These are phyloP conservation scores for Wickerhamomyces mucosus DNA, from an alignment of 805 yeast genomes.

Conservation along the genomic window DNA sequence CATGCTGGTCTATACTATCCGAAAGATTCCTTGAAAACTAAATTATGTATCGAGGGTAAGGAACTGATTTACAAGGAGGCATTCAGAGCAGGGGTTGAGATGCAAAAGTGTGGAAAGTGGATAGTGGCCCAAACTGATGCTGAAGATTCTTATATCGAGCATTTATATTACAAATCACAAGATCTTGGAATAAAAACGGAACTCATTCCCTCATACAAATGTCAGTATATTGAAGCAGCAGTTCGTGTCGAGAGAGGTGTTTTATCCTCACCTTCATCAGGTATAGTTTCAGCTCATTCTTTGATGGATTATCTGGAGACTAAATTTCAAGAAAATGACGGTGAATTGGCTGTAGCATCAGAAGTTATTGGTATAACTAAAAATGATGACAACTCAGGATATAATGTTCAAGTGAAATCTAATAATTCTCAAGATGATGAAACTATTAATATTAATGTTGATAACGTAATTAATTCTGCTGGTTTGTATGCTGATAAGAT, in stretches of 20 bases:
- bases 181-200: constrained; percentile 50
- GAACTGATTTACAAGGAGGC: constrained; percentile 46
- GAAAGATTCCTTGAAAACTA: constrained; percentile 50
- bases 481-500: constrained; percentile 71
- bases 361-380: constrained; percentile 34
- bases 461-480: constrained; percentile 64
- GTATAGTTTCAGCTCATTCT: constrained; percentile 77
- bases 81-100: constrained; percentile 40
- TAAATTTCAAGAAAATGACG: constrained; percentile 45
- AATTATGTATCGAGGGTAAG: constrained; percentile 70
- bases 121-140: constrained; percentile 68
- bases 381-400: constrained; percentile 13
- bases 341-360: constrained; percentile 58
- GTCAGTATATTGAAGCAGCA: constrained; percentile 50
- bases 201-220: constrained; percentile 37
- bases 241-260: constrained; percentile 53
- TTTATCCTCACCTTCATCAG: constrained; percentile 71
- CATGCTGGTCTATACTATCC: constrained; percentile 90
- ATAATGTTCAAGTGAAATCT: constrained; percentile 22
- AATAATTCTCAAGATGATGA: constrained; percentile 22
- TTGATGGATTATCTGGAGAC: constrained; percentile 52
- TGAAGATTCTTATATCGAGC: constrained; percentile 51
- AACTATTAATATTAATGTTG: constrained; percentile 36
- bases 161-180: constrained; percentile 39
- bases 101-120: constrained; percentile 72